These are phyloP conservation scores for Lineolata rhizophorae DNA, from an alignment of 495 filamentous ascomycete genomes.

Conservation along the genomic window DNA sequence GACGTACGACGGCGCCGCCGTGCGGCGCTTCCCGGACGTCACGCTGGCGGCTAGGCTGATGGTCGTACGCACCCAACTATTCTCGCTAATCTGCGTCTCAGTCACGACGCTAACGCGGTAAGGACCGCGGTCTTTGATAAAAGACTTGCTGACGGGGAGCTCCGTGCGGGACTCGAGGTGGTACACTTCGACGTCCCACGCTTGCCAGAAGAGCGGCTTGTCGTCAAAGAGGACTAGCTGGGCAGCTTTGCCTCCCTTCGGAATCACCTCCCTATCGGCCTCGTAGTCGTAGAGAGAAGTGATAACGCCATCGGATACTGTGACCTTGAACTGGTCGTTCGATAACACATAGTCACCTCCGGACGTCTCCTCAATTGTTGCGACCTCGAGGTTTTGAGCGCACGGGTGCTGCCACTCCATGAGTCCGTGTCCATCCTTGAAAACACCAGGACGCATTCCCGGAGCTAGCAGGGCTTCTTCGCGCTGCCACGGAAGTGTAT, in stretches of 20 bases:
- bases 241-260: slow-evolving; percentile 60
- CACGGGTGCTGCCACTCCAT: slow-evolving; percentile 24
- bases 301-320: slow-evolving; percentile 52
- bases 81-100: slow-evolving; percentile 64
- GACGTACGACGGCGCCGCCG: slow-evolving; percentile 43
- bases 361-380: not conserved
- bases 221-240: slow-evolving; percentile 94
- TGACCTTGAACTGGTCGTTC: slow-evolving; percentile 51
- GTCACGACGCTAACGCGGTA: slow-evolving; percentile 62
- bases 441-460: too few relatives aligned
- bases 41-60: slow-evolving; percentile 55
- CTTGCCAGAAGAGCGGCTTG: slow-evolving; percentile 96
- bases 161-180: slow-evolving; percentile 74
- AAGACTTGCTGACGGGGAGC: slow-evolving; percentile 38
- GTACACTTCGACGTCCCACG: slow-evolving; percentile 96
- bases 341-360: slow-evolving; percentile 53
- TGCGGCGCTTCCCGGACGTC: too few relatives aligned
- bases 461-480: slow-evolving; percentile 36
- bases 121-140: slow-evolving; percentile 45
- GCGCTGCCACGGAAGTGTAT: slow-evolving; percentile 69
- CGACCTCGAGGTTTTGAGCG: slow-evolving; percentile 8
- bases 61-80: slow-evolving; percentile 70
- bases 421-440: too few relatives aligned
- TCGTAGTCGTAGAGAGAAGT: slow-evolving; percentile 58
- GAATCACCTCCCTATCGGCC: slow-evolving; percentile 51